A percentile compares a stretch with the other conserved stretches of the same genome.
Evolutionary conservation across 176 grass and related monocot genomes (phyloP).

Genomic region (Triticum aestivum): IWGSC_CS_RefSeq_v2.1 NC_057802.1:454480746-454481245

Average conservation of each 20-base stretch:
- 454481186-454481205: background rate
- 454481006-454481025: conserved; percentile 40
- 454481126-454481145: background rate
- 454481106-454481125: background rate
- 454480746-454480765: conserved; percentile 40
- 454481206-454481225: background rate
- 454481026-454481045: conserved; percentile 31
- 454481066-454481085: background rate
- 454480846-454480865: background rate
- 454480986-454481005: conserved; percentile 50
- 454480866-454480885: background rate
- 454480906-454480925: background rate
- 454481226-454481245: too few relatives aligned
- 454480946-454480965: conserved; percentile 58
- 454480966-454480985: conserved; percentile 54
- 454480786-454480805: background rate
- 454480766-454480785: conserved; percentile 21
- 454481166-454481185: too few relatives aligned
- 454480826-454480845: background rate
- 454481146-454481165: background rate
- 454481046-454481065: conserved; percentile 20
- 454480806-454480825: conserved; percentile 25
- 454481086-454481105: background rate
- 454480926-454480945: background rate
- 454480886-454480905: background rate